Evolutionary conservation across 768 basidiomycete species (phyloP), one percentile per base, ranked within the genome.

Genomic region (Tremella fuciformis): DNA sequence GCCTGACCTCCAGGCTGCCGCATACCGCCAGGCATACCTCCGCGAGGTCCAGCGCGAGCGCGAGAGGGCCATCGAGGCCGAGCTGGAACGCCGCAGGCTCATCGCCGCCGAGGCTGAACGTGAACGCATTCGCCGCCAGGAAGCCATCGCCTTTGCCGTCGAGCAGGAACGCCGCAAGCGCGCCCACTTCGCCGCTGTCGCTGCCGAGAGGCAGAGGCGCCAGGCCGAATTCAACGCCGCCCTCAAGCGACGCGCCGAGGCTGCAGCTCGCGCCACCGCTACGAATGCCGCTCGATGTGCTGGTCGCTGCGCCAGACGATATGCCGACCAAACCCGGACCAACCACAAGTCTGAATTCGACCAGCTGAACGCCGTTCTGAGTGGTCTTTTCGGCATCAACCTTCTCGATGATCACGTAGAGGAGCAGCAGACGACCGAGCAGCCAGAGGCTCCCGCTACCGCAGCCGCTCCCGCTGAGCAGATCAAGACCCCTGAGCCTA

Each of bases 371-470:
- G 55, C 55, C 34, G 16, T 64, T 7, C 61, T 71, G 24, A 59
- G 62, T 8, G 24, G 59, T 4, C 39, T 71, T 9, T 71, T 71
- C 53, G 69, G 66, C 16, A 57, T 68, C 59, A 58, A 59, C 46
- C 19, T 66, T 18, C 53, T 55, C 19, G 58, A 60, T 22, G 68
- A 70, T 18, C 15, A 57, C n/a, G 42, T 48, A 37, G 48, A 19
- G 39, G 26, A 38, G 44, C 21, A 21, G 40, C 44, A 34, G 26
- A 46, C n/a, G 7, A 46, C 37, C 50, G 18, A 53, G n/a, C 26
- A 53, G 2, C 16, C 55, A 7, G 21, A 56, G 13, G 16, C 53
- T 15, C 4, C 53, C 16, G 54, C 57, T 50, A 21, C 62, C 1
- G 41, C 37, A 55, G 47, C 60, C 15, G 49, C 57, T 16, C 39